Conservation (phyloP, 495 filamentous ascomycete genomes). For the Aspergillus olivimuriae region DNA sequence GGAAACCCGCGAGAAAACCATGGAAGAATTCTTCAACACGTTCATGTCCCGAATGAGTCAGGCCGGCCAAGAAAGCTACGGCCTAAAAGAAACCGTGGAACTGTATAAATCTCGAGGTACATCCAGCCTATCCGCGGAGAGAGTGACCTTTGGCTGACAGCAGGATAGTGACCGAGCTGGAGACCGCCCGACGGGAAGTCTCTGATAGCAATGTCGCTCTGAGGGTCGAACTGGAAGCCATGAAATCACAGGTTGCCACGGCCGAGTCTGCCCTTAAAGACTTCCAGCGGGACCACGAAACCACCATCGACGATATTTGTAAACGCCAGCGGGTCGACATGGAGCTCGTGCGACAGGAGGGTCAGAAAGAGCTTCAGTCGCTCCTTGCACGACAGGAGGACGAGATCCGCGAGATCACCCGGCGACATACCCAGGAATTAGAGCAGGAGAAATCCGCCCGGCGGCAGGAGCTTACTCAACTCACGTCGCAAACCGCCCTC, state of each 20-base stretch:
- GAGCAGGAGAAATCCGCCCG: constrained; percentile 56
- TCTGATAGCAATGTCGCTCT: constrained; percentile 49
- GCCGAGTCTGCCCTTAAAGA: constrained; percentile 43
- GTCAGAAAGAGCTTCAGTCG: constrained; percentile 33
- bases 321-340: constrained; percentile 42
- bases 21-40: constrained; percentile 55
- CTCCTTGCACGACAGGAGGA: constrained; percentile 41
- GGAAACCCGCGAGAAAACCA: constrained; percentile 54
- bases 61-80: constrained; percentile 53
- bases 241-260: constrained; percentile 41
- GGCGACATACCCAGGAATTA: constrained; percentile 49
- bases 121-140: too few relatives aligned
- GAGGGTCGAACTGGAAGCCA: constrained; percentile 51
- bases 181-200: constrained; percentile 51
- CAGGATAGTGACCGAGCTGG: constrained; percentile 65
- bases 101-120: constrained; percentile 68
- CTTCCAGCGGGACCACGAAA: constrained; percentile 45
- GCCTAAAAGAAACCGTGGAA: constrained; percentile 61
- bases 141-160: too few relatives aligned
- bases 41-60: constrained; percentile 58
- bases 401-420: constrained; percentile 41
- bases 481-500: constrained; percentile 52
- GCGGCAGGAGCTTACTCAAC: constrained; percentile 57
- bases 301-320: constrained; percentile 52
- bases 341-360: constrained; percentile 35